Conservation (phyloP, 225 moss, liverwort and hornwort species). For the Climacium dendroides region DNA sequence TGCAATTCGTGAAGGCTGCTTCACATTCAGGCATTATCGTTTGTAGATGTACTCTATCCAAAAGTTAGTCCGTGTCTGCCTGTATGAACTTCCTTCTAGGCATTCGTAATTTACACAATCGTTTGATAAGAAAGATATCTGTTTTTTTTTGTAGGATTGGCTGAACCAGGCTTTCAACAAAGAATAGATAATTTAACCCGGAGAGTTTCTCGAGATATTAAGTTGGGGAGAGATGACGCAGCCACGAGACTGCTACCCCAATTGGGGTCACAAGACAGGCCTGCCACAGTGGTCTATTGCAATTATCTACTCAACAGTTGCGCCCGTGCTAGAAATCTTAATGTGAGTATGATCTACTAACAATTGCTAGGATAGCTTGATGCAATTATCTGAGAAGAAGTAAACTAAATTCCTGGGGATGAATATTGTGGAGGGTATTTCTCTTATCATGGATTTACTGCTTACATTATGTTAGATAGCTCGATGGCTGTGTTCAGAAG, state of each 20-base stretch:
- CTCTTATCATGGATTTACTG: not conserved
- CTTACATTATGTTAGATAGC: not conserved
- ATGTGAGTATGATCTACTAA: conserved; percentile 18
- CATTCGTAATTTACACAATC: not conserved
- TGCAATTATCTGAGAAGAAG: not conserved
- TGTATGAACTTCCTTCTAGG: not conserved
- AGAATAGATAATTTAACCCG: conserved; percentile 32
- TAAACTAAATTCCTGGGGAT: not conserved
- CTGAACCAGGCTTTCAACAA: not conserved
- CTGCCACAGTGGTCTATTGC: conserved; percentile 58
- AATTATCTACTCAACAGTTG: conserved; percentile 93
- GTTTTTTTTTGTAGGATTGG: not conserved
- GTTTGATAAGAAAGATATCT: not conserved
- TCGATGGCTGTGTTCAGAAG: not conserved
- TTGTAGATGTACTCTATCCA: not conserved
- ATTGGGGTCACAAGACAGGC: conserved; percentile 50
- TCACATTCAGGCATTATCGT: not conserved
- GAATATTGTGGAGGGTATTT: not conserved
- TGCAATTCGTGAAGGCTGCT: not conserved
- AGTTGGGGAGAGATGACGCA: conserved; percentile 52
- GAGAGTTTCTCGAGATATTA: conserved; percentile 53
- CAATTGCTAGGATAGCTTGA: not conserved
- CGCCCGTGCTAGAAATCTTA: conserved; percentile 57
- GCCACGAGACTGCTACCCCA: conserved; percentile 42
- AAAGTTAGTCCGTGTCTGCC: not conserved